phyloP scores from a whole-genome alignment of 2,329 filamentous ascomycete species.

The Xylariaceae sp. region DNA sequence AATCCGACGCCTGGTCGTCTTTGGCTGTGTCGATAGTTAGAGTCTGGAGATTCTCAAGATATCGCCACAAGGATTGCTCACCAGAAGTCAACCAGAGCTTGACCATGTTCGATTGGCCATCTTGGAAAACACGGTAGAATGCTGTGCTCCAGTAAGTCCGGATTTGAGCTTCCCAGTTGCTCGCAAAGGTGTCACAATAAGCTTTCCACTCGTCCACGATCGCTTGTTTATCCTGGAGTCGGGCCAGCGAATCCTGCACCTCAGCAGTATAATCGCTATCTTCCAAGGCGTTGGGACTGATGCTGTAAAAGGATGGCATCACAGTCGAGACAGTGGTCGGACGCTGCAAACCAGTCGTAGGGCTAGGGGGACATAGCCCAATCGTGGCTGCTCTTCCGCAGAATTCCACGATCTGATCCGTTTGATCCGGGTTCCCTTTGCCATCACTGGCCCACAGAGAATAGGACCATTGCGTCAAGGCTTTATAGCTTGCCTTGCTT shows the following conservation, averaged over 20 bases:
- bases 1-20: not conserved
- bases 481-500: not conserved
- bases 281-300: not conserved
- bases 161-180: not conserved
- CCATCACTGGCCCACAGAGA: not conserved
- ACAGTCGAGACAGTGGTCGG: not conserved
- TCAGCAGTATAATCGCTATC: not conserved
- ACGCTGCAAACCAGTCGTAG: not conserved
- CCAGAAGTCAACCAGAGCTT: not conserved
- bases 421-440: not conserved
- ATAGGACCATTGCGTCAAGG: not conserved
- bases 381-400: not conserved
- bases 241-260: not conserved
- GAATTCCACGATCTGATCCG: not conserved
- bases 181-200: not conserved
- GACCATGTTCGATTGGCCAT: not conserved
- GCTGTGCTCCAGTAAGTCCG: not conserved
- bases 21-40: not conserved
- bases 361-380: not conserved
- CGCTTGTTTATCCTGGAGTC: not conserved
- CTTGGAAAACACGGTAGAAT: not conserved
- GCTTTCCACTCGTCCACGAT: slow-evolving; percentile 1
- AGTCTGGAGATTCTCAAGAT: not conserved
- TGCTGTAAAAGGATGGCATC: not conserved
- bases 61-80: not conserved